phyloP scores from a whole-genome alignment of 164 flowering plant genomes.

The Aristolochia californica region DNA sequence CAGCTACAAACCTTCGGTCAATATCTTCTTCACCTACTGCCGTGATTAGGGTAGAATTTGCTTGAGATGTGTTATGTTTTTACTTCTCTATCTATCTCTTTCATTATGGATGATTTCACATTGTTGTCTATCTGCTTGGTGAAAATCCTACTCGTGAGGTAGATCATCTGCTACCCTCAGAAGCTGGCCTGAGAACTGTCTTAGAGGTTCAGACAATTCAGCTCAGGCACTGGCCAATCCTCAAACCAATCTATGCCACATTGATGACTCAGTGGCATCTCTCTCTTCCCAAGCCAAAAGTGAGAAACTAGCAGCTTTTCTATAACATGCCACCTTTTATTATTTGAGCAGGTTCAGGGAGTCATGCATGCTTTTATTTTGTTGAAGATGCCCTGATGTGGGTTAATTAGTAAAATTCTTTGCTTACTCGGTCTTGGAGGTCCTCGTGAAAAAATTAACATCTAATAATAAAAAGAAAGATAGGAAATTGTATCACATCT shows the following conservation, averaged over 20 bases:
- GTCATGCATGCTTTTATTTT: background rate
- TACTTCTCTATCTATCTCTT: background rate
- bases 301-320: slow-evolving; percentile 22
- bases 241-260: slow-evolving; percentile 27
- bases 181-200: slow-evolving; percentile 53
- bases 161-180: slow-evolving; percentile 40
- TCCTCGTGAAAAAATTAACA: background rate
- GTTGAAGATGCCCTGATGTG: background rate
- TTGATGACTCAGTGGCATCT: slow-evolving; percentile 45
- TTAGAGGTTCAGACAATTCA: slow-evolving; percentile 74
- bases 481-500: too few relatives aligned
- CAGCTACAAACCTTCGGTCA: background rate
- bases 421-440: too few relatives aligned
- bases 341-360: background rate
- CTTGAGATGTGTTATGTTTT: background rate
- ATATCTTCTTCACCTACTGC: slow-evolving; percentile 4
- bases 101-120: slow-evolving; percentile 2
- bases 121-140: slow-evolving; percentile 45
- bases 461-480: too few relatives aligned
- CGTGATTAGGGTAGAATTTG: background rate
- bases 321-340: background rate
- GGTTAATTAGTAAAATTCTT: background rate
- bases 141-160: slow-evolving; percentile 37
- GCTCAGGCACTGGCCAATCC: slow-evolving; percentile 62
- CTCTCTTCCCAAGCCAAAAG: slow-evolving; percentile 27